phyloP scores from a whole-genome alignment of 306 rosid species.

The Pterocarpus santalinus region DNA sequence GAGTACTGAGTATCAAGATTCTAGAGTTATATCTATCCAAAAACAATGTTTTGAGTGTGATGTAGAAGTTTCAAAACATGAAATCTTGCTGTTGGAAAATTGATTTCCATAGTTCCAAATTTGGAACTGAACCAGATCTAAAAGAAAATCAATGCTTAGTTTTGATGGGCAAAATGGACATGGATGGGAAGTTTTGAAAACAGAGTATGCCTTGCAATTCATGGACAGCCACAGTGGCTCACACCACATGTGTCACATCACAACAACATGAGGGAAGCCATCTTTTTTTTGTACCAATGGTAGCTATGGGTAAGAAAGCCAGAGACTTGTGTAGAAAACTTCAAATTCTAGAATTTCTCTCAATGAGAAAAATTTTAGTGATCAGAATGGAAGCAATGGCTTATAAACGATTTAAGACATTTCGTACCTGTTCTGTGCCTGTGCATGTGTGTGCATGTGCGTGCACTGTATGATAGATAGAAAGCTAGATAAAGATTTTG shows the following conservation, averaged over 20 bases:
- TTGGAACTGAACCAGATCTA: conserved; percentile 20
- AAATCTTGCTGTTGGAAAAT: background rate
- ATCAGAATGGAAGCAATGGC: conserved; percentile 11
- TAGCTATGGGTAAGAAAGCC: conserved; percentile 5
- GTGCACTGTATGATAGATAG: conserved; percentile 30
- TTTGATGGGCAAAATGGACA: conserved; percentile 23
- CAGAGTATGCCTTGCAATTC: conserved; percentile 12
- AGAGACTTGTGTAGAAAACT: conserved; percentile 12
- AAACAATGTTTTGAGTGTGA: background rate
- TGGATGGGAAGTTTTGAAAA: conserved; percentile 17
- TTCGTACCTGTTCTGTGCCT: background rate
- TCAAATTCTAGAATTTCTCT: background rate
- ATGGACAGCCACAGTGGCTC: conserved; percentile 2
- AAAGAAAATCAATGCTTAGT: background rate
- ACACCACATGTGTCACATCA: background rate
- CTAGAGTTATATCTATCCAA: background rate
- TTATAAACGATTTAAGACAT: conserved; percentile 19
- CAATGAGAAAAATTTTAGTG: background rate
- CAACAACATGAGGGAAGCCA: conserved; percentile 19
- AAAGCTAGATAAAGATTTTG: conserved; percentile 14
- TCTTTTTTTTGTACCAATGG: conserved; percentile 23
- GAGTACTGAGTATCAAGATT: background rate
- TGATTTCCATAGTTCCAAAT: background rate
- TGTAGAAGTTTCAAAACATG: background rate
- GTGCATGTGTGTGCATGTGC: background rate